phyloP scores from a whole-genome alignment of 208 protist species.

The Phytomonas serpens region DNA sequence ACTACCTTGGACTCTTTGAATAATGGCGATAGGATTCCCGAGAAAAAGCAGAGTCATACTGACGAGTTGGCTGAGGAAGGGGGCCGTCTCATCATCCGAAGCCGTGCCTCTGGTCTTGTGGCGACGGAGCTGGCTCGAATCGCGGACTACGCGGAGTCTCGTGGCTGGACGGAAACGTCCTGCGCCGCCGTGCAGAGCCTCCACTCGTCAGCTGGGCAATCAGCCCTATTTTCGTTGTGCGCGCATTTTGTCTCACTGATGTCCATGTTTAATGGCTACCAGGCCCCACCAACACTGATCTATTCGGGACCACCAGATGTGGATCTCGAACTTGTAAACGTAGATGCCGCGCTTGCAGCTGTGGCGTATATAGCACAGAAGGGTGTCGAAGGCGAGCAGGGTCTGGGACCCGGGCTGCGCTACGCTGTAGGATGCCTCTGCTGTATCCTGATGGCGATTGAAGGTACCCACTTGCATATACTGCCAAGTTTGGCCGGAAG shows the following conservation, averaged over 20 bases:
- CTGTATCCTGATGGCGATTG: conserved; percentile 29
- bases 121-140: neutral
- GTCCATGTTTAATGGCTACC: conserved; percentile 30
- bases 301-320: neutral
- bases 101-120: neutral
- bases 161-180: neutral
- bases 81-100: neutral
- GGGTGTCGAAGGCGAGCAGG: conserved; percentile 10
- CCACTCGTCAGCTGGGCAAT: neutral
- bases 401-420: conserved; percentile 43
- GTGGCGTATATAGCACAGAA: conserved; percentile 16
- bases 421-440: conserved; percentile 56
- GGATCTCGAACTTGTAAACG: conserved; percentile 12
- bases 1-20: conserved; percentile 40
- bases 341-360: conserved; percentile 26
- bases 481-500: conserved; percentile 27
- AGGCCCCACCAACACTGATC: conserved; percentile 17
- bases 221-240: neutral
- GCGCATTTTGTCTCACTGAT: neutral
- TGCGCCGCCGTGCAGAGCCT: neutral
- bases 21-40: conserved; percentile 10
- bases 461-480: neutral
- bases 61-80: neutral
- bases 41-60: neutral
- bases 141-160: neutral